These are phyloP conservation scores for Emydomyces testavorans DNA, from an alignment of 2,329 filamentous ascomycete species.

Conservation along the genomic window DNA sequence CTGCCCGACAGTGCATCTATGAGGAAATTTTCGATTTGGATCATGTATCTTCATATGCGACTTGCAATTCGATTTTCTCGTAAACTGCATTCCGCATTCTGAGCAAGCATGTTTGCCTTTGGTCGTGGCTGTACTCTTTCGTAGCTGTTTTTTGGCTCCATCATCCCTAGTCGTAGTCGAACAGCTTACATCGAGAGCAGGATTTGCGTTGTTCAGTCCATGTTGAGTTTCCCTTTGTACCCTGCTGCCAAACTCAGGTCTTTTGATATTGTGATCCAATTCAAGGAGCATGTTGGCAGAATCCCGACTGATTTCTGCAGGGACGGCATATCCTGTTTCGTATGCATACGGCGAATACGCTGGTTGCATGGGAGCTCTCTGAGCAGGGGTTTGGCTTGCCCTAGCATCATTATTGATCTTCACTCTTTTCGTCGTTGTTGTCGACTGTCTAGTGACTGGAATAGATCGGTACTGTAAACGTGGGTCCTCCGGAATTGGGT, in stretches of 20 bases:
- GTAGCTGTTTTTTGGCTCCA: conserved; percentile 10
- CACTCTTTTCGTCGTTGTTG: neutral
- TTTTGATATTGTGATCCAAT: conserved; percentile 11
- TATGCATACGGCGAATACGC: conserved; percentile 17
- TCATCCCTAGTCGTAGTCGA: neutral
- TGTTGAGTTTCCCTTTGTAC: conserved; percentile 2
- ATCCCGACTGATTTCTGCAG: neutral
- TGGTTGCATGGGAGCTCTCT: conserved; percentile 10
- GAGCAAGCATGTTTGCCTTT: conserved; percentile 62
- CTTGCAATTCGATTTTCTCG: conserved; percentile 74
- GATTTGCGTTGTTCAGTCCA: conserved; percentile 5
- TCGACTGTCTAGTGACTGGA: conserved; percentile 1
- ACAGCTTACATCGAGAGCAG: neutral
- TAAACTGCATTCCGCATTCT: conserved; percentile 67
- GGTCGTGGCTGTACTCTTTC: conserved; percentile 23
- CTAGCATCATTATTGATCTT: neutral
- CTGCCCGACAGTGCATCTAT: conserved; percentile 51
- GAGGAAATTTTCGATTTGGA: conserved; percentile 57
- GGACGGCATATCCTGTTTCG: conserved; percentile 9
- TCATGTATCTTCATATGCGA: conserved; percentile 79
- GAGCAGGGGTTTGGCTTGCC: neutral
- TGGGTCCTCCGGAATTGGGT: neutral
- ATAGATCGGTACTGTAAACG: conserved; percentile 2
- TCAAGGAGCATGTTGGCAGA: conserved; percentile 5
- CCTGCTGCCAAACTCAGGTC: conserved; percentile 7